Evolutionary conservation across 1,284 basidiomycete genomes (phyloP).

Genomic region (Testicularia cyperi): DNA sequence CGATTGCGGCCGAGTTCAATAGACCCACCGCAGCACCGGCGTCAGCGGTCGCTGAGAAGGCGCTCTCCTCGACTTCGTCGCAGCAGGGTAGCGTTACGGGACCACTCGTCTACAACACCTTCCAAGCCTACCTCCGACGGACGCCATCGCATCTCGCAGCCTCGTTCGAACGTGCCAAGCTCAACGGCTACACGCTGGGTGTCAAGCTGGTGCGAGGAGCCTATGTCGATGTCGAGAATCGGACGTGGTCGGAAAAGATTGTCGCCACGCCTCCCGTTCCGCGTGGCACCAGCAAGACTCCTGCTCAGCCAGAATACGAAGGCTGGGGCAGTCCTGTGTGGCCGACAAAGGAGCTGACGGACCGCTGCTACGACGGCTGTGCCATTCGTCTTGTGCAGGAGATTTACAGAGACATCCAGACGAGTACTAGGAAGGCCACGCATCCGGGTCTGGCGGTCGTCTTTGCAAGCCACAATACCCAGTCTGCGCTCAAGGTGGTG

Average conservation of each 20-base stretch:
- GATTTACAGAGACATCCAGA: constrained; percentile 61
- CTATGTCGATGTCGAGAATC: constrained; percentile 78
- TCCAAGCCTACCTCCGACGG: constrained; percentile 62
- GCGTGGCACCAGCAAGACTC: constrained; percentile 22
- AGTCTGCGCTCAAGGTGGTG: constrained; percentile 69
- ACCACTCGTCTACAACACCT: constrained; percentile 52
- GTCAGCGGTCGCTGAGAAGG: too few species aligned
- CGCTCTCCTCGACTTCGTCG: neutral
- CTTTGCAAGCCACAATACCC: constrained; percentile 84
- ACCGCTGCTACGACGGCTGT: constrained; percentile 75
- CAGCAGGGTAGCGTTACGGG: constrained; percentile 26
- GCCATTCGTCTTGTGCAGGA: constrained; percentile 68
- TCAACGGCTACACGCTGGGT: constrained; percentile 76
- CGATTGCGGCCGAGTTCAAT: constrained; percentile 49
- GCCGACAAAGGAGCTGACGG: constrained; percentile 69
- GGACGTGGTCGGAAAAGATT: constrained; percentile 48
- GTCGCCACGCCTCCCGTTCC: constrained; percentile 46
- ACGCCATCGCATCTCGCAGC: constrained; percentile 71
- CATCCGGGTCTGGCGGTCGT: constrained; percentile 69
- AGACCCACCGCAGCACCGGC: too few species aligned
- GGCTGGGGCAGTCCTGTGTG: constrained; percentile 62
- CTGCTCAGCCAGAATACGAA: constrained; percentile 14
- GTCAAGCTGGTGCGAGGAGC: constrained; percentile 94
- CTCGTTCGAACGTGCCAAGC: constrained; percentile 71
- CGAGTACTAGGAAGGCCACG: constrained; percentile 14